phyloP scores from a whole-genome alignment of 306 rosid species.

The Pyrus bretschneideri region DNA sequence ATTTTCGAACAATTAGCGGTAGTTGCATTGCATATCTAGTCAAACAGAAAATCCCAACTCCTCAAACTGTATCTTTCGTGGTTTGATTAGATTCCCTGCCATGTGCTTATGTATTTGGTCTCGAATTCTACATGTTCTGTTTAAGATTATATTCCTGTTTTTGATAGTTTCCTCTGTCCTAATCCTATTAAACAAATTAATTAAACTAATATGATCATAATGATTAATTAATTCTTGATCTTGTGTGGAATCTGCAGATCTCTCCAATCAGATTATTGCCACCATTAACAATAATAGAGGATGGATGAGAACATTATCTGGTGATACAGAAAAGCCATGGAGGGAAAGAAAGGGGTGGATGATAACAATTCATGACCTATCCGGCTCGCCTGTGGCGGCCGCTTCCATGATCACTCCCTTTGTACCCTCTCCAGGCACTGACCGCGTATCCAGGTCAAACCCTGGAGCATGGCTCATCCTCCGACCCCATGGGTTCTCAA shows the following conservation, averaged over 20 bases:
- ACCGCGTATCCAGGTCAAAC: slow-evolving; percentile 77
- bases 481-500: slow-evolving; percentile 60
- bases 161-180: not conserved
- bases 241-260: slow-evolving; percentile 32
- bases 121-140: slow-evolving; percentile 3
- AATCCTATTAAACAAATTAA: not conserved
- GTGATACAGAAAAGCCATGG: slow-evolving; percentile 47
- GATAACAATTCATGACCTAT: slow-evolving; percentile 79
- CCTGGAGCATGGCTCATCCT: slow-evolving; percentile 96
- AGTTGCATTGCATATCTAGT: slow-evolving; percentile 26
- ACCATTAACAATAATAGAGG: slow-evolving; percentile 36
- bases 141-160: slow-evolving; percentile 2
- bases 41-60: slow-evolving; percentile 42
- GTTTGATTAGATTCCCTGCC: slow-evolving; percentile 41
- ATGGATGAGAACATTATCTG: slow-evolving; percentile 51
- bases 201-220: not conserved
- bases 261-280: slow-evolving; percentile 49
- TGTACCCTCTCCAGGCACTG: slow-evolving; percentile 78
- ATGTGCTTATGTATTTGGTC: slow-evolving; percentile 31
- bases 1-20: not conserved
- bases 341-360: slow-evolving; percentile 96
- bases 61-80: slow-evolving; percentile 18
- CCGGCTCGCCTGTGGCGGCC: slow-evolving; percentile 84
- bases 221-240: not conserved
- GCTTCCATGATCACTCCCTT: slow-evolving; percentile 93